A percentile compares a stretch with the other conserved stretches of the same genome.
Evolutionary conservation across 108 stramenopile genomes (phyloP).

Genomic region (Cafeteria roenbergensis): DNA sequence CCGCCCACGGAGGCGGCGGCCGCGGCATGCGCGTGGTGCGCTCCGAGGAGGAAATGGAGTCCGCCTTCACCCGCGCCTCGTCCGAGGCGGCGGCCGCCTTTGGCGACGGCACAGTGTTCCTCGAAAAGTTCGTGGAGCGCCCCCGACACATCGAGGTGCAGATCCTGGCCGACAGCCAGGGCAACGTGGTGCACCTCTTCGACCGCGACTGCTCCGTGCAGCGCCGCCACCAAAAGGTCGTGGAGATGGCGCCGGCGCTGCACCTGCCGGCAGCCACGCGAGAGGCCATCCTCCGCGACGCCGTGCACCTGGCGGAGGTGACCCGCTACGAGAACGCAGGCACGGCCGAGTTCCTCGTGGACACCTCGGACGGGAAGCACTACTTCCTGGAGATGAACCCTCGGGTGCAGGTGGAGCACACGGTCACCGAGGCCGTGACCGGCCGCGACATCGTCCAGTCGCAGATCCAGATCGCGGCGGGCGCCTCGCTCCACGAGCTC

Average conservation of each 20-base stretch:
- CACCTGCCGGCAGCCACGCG: conserved; percentile 56
- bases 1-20: conserved; percentile 85
- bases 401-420: conserved; percentile 80
- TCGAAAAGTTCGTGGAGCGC: conserved; percentile 72
- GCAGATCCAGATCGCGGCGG: conserved; percentile 75
- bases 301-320: conserved; percentile 46
- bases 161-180: conserved; percentile 77
- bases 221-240: conserved; percentile 90
- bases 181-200: conserved; percentile 74
- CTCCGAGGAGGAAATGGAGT: conserved; percentile 42
- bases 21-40: conserved; percentile 81
- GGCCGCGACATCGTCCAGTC: conserved; percentile 81
- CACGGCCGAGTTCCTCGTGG: conserved; percentile 90
- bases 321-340: conserved; percentile 82
- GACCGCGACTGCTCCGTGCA: conserved; percentile 94
- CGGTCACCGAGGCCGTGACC: conserved; percentile 86
- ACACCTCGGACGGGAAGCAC: conserved; percentile 58
- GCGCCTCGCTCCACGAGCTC: conserved; percentile 60
- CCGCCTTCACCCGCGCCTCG: conserved; percentile 52
- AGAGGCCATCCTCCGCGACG: conserved; percentile 58
- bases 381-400: conserved; percentile 91
- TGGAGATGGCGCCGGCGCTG: conserved; percentile 78
- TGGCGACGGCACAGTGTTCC: conserved; percentile 77
- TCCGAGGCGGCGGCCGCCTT: conserved; percentile 76
- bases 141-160: conserved; percentile 93